phyloP scores from a whole-genome alignment of 2,329 filamentous ascomycete genomes.

The Fusarium falciforme region DNA sequence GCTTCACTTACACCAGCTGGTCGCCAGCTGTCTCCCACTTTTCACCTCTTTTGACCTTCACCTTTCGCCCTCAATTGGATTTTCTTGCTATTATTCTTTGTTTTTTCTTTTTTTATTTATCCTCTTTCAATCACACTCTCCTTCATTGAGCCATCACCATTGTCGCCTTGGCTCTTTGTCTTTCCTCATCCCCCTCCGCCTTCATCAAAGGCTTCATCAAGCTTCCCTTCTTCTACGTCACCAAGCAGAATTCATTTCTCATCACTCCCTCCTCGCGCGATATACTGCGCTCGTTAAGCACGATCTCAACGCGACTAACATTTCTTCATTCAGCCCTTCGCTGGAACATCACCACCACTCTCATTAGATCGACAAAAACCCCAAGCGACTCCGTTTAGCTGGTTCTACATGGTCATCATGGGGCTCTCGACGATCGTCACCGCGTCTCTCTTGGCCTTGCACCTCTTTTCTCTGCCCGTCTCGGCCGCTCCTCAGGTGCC shows the following conservation, averaged over 20 bases:
- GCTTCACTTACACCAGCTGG: slow-evolving; percentile 22
- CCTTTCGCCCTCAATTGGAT: slow-evolving; percentile 6
- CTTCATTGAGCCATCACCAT: not conserved
- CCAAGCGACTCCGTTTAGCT: slow-evolving; percentile 41
- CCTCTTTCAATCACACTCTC: slow-evolving; percentile 11
- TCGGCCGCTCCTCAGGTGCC: slow-evolving; percentile 26
- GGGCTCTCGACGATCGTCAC: slow-evolving; percentile 57
- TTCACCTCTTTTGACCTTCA: slow-evolving; percentile 3
- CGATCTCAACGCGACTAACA: slow-evolving; percentile 25
- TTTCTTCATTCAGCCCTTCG: slow-evolving; percentile 18
- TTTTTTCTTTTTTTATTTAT: slow-evolving; percentile 14
- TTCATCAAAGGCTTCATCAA: slow-evolving; percentile 19
- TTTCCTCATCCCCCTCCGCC: not conserved
- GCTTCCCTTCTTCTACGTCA: not conserved
- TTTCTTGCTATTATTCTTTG: slow-evolving; percentile 11
- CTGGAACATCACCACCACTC: slow-evolving; percentile 26
- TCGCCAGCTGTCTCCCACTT: slow-evolving; percentile 8
- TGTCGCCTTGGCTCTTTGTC: slow-evolving; percentile 13
- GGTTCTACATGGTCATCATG: slow-evolving; percentile 58
- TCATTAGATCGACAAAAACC: slow-evolving; percentile 27
- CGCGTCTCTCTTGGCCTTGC: slow-evolving; percentile 56
- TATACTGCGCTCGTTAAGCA: not conserved
- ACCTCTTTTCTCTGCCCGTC: slow-evolving; percentile 52
- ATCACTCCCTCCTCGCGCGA: not conserved
- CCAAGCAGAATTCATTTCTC: not conserved